These are phyloP conservation scores for Pisolithus thermaeus DNA, from an alignment of 1,284 basidiomycete species.

Conservation along the genomic window DNA sequence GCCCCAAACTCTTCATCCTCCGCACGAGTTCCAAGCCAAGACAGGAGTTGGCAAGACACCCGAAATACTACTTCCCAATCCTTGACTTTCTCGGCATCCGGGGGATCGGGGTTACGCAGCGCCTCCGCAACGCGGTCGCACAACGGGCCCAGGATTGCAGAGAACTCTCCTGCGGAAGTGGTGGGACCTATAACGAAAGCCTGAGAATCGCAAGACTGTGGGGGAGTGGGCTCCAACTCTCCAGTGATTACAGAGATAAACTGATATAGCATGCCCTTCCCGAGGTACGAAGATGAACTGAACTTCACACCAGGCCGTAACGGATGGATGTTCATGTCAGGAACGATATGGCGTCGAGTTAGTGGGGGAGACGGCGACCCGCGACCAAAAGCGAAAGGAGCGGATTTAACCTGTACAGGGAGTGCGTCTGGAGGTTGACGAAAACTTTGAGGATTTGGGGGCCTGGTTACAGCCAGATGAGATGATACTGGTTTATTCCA, in stretches of 20 bases:
- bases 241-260: constrained; percentile 37
- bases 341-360: constrained; percentile 23
- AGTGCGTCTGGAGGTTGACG: constrained; percentile 15
- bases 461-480: constrained; percentile 9
- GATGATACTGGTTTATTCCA: constrained; percentile 22
- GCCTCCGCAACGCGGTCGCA: constrained; percentile 39
- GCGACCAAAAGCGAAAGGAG: constrained; percentile 13
- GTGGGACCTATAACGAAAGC: constrained; percentile 37
- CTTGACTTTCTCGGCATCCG: constrained; percentile 18
- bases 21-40: constrained; percentile 34
- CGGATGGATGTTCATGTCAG: constrained; percentile 46
- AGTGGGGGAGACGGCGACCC: constrained; percentile 4
- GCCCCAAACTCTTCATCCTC: constrained; percentile 28
- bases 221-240: constrained; percentile 18
- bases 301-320: constrained; percentile 50
- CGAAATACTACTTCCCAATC: constrained; percentile 38
- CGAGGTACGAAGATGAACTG: constrained; percentile 43
- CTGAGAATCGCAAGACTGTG: constrained; percentile 26
- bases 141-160: constrained; percentile 35
- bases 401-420: constrained; percentile 9
- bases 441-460: constrained; percentile 5
- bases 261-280: constrained; percentile 51
- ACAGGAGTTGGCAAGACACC: constrained; percentile 36
- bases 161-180: constrained; percentile 35
- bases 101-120: constrained; percentile 24